Base-by-base conservation (phyloP, 768 basidiomycete genomes). In the Dacryopinax spathularia region DNA sequence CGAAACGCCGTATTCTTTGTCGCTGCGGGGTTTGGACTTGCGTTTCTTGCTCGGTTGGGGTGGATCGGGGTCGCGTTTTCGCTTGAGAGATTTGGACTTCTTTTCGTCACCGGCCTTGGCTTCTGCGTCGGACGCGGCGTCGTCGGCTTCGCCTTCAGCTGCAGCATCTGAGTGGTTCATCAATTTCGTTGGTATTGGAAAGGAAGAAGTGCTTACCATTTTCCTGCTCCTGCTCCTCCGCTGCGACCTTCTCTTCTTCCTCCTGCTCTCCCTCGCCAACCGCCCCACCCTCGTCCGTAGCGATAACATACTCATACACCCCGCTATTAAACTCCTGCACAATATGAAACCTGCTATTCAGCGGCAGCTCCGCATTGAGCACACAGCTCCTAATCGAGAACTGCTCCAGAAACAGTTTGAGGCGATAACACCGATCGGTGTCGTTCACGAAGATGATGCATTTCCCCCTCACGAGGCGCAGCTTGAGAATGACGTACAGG, bases 241-340 rank as follows among this genome's bases (percentile, higher is more conserved):
- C n/a, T 2, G 39, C 67, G 15, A 33, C 67, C 36, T 76, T 81
- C 12, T 77, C 75, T 15, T 82, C 82, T 12, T 75, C 74, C 10
- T 78, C 79, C n/a, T 73, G 72, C 63, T 85, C 83, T 16, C 76
- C 76, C 63, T 81, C 82, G 1, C 77, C 76, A 2, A 76, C 77
- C 2, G 78, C 77, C 0, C 84, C 82, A 64, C 84, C 84, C 75
- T 98, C 96, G 71, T 98, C 95, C 10, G 94, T 95, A 0, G 96
- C 96, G 62, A 99, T 96, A 66, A 98, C 92, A 73, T 98, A 97
- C 72, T 99, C 93, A 69, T 97, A 98, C 7, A 96, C 91, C 1
- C 96, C 96, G 69, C 91, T 89, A 74, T 99, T 99, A 71, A 99
- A 99, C 74, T 97, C 96, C 69, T 99, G 94, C 1, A 99, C 96